phyloP scores from a whole-genome alignment of 345 rosid species.

The Acer yangbiense region DNA sequence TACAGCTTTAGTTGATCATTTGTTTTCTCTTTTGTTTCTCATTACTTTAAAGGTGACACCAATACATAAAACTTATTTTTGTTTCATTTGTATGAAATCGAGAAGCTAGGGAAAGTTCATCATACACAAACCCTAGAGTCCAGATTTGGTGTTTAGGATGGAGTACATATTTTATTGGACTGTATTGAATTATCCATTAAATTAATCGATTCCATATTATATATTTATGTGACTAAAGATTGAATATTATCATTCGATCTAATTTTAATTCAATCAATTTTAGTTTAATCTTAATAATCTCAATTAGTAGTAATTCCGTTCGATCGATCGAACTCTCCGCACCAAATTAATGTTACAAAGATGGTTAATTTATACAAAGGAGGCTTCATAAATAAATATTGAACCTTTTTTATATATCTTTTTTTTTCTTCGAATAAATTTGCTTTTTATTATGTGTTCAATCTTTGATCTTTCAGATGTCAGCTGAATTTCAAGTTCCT shows the following conservation, averaged over 20 bases:
- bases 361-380: no score
- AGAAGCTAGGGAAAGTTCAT: background rate
- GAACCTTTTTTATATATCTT: background rate
- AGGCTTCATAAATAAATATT: no score
- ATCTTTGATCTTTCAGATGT: constrained; percentile 54
- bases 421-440: background rate
- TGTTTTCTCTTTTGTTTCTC: background rate
- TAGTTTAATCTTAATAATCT: no score
- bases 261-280: no score
- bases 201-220: no score
- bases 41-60: background rate
- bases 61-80: no score
- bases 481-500: constrained; percentile 76
- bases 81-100: background rate
- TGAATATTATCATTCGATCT: no score
- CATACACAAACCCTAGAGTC: background rate
- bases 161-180: background rate
- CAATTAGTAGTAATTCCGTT: background rate
- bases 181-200: background rate
- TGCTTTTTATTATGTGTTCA: no score
- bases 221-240: no score
- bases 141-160: background rate
- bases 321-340: no score
- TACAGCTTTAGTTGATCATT: background rate
- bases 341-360: background rate